Evolutionary conservation across 129 eudicot species (phyloP).

Genomic region (Lactuca saligna): DNA sequence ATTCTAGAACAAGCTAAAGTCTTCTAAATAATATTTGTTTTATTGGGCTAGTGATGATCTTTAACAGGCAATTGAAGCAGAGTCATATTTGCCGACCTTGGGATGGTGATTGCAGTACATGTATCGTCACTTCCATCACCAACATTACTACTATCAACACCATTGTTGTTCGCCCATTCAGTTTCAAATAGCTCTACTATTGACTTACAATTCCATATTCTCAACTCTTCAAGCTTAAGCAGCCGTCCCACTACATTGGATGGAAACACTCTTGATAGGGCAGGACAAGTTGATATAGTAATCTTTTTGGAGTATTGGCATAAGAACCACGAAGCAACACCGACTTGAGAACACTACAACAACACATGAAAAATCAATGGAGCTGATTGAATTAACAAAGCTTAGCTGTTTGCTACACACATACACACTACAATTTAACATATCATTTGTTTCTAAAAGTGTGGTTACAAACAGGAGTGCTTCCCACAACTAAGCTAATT

Average conservation of each 20-base stretch:
- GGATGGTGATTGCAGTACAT: not conserved
- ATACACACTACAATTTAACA: not conserved
- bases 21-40: too few species aligned
- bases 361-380: not conserved
- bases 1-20: too few species aligned
- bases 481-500: too few species aligned
- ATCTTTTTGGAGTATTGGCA: not conserved
- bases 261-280: constrained; percentile 9
- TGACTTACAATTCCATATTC: too few species aligned
- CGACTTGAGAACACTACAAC: constrained; percentile 3
- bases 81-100: not conserved
- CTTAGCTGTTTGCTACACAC: not conserved
- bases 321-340: not conserved
- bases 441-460: not conserved
- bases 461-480: too few species aligned
- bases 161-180: not conserved
- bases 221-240: too few species aligned
- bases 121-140: not conserved
- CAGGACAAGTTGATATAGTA: not conserved
- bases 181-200: too few species aligned
- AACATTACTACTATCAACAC: not conserved
- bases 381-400: too few species aligned
- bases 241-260: not conserved
- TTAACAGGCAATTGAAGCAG: not conserved
- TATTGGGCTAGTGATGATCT: too few species aligned